Evolutionary conservation across 345 rosid species (phyloP), one percentile per base, ranked within the genome.

Genomic region (Pseudoturritis turrita): DNA sequence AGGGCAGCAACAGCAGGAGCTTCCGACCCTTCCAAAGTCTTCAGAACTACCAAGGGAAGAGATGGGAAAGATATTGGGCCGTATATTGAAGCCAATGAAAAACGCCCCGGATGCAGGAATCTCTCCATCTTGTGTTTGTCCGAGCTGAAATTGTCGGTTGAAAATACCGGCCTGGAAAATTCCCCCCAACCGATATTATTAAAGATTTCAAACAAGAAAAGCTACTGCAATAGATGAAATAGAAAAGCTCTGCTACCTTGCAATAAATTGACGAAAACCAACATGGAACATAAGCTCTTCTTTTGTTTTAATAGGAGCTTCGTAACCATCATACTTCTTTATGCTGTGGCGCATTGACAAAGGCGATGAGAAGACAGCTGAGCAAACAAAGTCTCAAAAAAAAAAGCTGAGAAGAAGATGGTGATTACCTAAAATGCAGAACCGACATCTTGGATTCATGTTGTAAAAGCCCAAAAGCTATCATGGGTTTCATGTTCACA

Each of bases 51-150:
- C 82, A 91, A 70, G 71, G 97, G 99, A 75, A 88, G 93, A 43
- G 91, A 71, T 18, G 90, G 90, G 81, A 89, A 95, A 17, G 87
- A 88, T 75, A 95, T 85, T 26, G 97, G 96, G 22, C 93, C 99
- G 71, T 85, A 95, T 46, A 88, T 62, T 57, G 97, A 95, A 70
- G 99, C 99, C 6, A 87, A 49, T 6, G 89, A 83, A 74, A 88
- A 91, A 73, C 87, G 63, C 14, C 96, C 96, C 0, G 97, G 81
- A 49, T 89, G 99, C 66, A 94, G 89, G 75, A 91, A 91, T 71
- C 96, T 91, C 79, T 91, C 99, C 99, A 95, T 91, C 84, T 95
- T 89, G 82, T 89, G 95, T 78, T 89, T 95, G 79, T 88, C 97
- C 15, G 96, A 87, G 52, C 84, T 85, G 43, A 87, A 74, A 65